Evolutionary conservation across 2,329 filamentous ascomycete genomes (phyloP), one percentile per base, ranked within the genome.

Genomic region (Aspergillus ibericus): DNA sequence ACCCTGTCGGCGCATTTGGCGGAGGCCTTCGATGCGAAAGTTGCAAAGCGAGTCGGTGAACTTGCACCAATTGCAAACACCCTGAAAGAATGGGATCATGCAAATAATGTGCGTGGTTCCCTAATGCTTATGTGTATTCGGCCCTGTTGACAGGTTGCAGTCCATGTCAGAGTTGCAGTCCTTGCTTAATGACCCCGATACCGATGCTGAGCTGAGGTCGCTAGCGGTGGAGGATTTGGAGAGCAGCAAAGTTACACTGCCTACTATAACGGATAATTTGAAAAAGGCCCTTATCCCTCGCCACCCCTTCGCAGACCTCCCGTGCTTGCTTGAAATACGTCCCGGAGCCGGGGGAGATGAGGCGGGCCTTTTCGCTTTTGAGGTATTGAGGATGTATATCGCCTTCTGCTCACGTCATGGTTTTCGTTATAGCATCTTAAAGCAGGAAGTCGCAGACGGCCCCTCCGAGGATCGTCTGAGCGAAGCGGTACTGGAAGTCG

Each of bases 281-380:
- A 91, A 91, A 25, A 85, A 83, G 20, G 87, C 90, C 47, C 83
- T 99, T 54, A 90, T 96, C 15, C 95, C 95, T 0, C 85, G 87
- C 40, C 93, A 99, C 73, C 91, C 93, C 2, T 99, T 97, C 72
- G 91, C 91, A 32, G 85, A 92, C 62, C 83, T 98, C 66, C 92
- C 93, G 54, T 98, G 93, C 74, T 83, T 99, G 63, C 78, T 99
- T 42, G 95, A 99, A 77, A 90, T 99, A 59, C 86, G 93, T 0
- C 95, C 95, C 0, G 95, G 95, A 0, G 93, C 92, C 0, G 95
- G 95, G 36, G 95, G 95, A 2, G 87, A 92, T 58, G 95, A 99
- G 77, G 93, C 93, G 2, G 88, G 91, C 0, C 87, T 96, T 62
- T 99, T 99, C 67, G 92, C 93, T 12, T 90, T 90, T 55, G 87